phyloP scores from a whole-genome alignment of 176 grass and related monocot species.

The Pontederia paniculata region DNA sequence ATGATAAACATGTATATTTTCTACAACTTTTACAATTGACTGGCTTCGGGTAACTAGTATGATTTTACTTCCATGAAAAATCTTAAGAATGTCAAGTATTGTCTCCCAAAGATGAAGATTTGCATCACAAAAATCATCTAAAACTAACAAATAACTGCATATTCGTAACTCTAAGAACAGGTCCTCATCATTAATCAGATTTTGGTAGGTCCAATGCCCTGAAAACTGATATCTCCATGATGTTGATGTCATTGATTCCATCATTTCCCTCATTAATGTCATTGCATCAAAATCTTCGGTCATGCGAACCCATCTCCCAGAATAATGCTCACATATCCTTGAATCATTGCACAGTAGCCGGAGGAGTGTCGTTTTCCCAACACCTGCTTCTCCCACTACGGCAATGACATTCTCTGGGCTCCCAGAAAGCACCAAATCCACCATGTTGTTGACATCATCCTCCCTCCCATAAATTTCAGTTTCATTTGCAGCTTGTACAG shows the following conservation, averaged over 20 bases:
- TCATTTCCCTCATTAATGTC: background rate
- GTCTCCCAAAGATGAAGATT: background rate
- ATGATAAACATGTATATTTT: background rate
- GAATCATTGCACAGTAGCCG: constrained; percentile 4
- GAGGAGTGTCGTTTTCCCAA: constrained; percentile 16
- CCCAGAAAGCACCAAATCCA: constrained; percentile 1
- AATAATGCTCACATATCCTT: constrained; percentile 8
- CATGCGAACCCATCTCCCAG: constrained; percentile 6
- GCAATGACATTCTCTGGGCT: constrained; percentile 2
- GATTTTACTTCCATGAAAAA: constrained; percentile 17
- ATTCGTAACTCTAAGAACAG: background rate
- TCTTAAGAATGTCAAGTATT: background rate
- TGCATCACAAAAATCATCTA: constrained; percentile 28
- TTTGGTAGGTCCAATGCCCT: background rate
- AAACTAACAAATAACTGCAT: constrained; percentile 22
- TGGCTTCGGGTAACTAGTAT: constrained; percentile 14
- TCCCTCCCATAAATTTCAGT: constrained; percentile 11
- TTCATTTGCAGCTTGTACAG: background rate
- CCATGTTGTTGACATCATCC: constrained; percentile 5
- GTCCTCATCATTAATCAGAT: background rate
- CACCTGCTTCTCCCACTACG: constrained; percentile 8
- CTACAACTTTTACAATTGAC: constrained; percentile 2
- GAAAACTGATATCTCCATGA: background rate
- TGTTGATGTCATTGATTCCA: background rate
- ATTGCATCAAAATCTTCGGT: constrained; percentile 3